These are phyloP conservation scores for Lobosporangium transversale DNA, from an alignment of 192 early-diverging fungal species.

Conservation along the genomic window DNA sequence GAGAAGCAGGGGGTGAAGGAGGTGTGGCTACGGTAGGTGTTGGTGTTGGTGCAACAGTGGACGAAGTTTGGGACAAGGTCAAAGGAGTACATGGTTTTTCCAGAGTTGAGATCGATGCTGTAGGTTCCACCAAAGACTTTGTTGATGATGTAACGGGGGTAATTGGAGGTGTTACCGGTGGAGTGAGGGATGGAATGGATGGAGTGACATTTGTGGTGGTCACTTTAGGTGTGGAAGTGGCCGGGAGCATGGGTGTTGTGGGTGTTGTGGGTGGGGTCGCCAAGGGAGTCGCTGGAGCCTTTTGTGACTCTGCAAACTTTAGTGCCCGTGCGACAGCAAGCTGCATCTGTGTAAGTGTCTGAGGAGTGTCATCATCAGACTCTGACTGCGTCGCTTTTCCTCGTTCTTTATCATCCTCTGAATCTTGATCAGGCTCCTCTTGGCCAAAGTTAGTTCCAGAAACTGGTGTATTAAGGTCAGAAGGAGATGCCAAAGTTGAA, in stretches of 20 bases:
- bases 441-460: not conserved
- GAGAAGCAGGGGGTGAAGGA: not conserved
- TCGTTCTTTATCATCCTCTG: slow-evolving; percentile 2
- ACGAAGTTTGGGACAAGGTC: not conserved
- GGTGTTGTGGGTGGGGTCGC: not conserved
- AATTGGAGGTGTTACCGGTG: not conserved
- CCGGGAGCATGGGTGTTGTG: not conserved
- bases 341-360: not conserved
- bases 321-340: not conserved
- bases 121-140: not conserved
- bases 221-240: not conserved
- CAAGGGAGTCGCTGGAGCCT: not conserved
- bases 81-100: not conserved
- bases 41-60: not conserved
- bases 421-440: not conserved
- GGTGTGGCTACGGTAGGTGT: slow-evolving; percentile 2
- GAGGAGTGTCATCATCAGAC: not conserved
- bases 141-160: not conserved
- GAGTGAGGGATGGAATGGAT: not conserved
- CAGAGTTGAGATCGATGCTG: slow-evolving; percentile 2
- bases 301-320: not conserved
- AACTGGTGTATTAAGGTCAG: slow-evolving; percentile 25
- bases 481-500: not conserved
- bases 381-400: not conserved
- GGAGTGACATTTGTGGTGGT: not conserved